Base-by-base conservation (phyloP, 306 rosid species). In the Cucurbita moschata region DNA sequence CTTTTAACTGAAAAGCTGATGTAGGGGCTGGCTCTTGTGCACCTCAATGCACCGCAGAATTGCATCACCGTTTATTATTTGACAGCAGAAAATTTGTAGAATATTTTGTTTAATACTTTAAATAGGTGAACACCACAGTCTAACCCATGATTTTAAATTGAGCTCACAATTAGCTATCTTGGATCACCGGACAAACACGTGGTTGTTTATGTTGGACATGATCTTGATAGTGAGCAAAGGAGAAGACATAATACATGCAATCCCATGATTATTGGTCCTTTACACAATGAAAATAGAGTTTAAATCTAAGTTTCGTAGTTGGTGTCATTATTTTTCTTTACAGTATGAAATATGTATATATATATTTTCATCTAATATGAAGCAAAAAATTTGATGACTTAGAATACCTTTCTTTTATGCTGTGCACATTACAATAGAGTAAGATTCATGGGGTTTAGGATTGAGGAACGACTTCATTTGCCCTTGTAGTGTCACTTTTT, bases 401-500 rank as follows among this genome's bases (percentile, higher is more conserved):
- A 16, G 71, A 42, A 65, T 65, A 65, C 5, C 47, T 0, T 65
- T 42, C 47, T 65, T 65, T 26, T 26, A 60, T 35, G 18, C 66
- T 12, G 68, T 59, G 9, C 47, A 14, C 47, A 37, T 14, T 62
- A 21, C 42, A 62, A 15, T 38, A 62, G 21, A 38, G 47, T 35
- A 38, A 62, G 13, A 62, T 35, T 62, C 21, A 35, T 62, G 68
- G 16, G 68, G 4, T 16, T 62, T 62, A 37, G 44, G 51, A 39
- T 65, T 42, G 72, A 44, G 53, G 54, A 43, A 44, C 19, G 51
- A 4, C 56, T 67, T 46, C 73, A 35, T 76, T 49, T 43, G 40
- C 53, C 47, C 77, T 60, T 40, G 53, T 54, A 51, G 66, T 71
- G 35, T 46, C 73, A 64, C 74, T 71, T 40, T 61, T 66, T 37